phyloP scores from a whole-genome alignment of 2,329 filamentous ascomycete genomes.

The Cadophora gregata region DNA sequence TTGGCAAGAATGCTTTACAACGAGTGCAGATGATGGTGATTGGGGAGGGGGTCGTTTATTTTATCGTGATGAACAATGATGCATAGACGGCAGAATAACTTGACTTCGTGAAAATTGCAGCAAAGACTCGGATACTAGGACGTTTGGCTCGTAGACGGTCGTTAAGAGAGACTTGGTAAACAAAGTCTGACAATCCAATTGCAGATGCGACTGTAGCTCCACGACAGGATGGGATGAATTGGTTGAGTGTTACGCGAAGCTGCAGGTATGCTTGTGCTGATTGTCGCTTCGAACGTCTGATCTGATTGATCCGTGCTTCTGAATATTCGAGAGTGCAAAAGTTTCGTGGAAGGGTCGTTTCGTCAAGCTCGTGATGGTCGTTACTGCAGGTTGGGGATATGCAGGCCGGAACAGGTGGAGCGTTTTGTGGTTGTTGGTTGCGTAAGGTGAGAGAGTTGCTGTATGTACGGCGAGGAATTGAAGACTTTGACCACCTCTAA shows the following conservation, averaged over 20 bases:
- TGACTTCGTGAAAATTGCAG: slow-evolving; percentile 37
- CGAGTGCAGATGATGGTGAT: slow-evolving; percentile 31
- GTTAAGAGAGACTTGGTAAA: slow-evolving; percentile 46
- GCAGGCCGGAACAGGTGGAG: slow-evolving; percentile 25
- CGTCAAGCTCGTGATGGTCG: slow-evolving; percentile 39
- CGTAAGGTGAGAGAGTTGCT: slow-evolving; percentile 1
- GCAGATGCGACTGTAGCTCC: slow-evolving; percentile 44
- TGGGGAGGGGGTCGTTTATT: slow-evolving; percentile 35
- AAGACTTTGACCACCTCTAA: slow-evolving; percentile 44
- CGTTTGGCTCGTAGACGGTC: slow-evolving; percentile 52
- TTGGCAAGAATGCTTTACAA: slow-evolving; percentile 35
- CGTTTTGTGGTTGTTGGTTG: slow-evolving; percentile 28
- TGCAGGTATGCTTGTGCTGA: slow-evolving; percentile 47
- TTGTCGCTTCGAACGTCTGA: slow-evolving; percentile 38
- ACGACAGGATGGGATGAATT: slow-evolving; percentile 38
- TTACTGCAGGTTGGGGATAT: slow-evolving; percentile 18
- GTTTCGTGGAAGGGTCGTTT: slow-evolving; percentile 33
- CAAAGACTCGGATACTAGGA: slow-evolving; percentile 42
- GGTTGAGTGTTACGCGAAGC: slow-evolving; percentile 42
- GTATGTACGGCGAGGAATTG: slow-evolving; percentile 35
- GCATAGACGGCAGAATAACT: slow-evolving; percentile 40
- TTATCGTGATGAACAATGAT: slow-evolving; percentile 39
- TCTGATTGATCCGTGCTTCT: slow-evolving; percentile 40
- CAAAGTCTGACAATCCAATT: slow-evolving; percentile 44
- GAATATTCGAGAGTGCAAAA: slow-evolving; percentile 39